Conservation (phyloP, 768 basidiomycete genomes). For the Russula emetica region DNA sequence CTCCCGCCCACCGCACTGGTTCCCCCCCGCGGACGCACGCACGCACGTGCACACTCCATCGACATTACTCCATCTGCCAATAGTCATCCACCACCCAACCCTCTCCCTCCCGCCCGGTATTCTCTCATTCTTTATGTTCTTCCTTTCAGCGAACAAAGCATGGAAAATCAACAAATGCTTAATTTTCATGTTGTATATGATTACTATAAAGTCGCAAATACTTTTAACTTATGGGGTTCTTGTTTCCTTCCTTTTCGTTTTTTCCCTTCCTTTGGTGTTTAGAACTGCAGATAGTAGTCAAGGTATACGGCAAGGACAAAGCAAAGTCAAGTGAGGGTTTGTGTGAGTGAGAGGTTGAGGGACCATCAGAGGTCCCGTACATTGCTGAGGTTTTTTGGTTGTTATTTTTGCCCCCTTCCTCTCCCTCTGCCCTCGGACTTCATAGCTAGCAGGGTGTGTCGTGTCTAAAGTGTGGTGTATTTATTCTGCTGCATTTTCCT, state of each 20-base stretch:
- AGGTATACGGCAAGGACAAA: not conserved
- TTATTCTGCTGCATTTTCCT: slow-evolving; percentile 25
- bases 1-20: not conserved
- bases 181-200: slow-evolving; percentile 7
- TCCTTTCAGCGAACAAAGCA: not conserved
- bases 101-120: not conserved
- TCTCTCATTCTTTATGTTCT: not conserved
- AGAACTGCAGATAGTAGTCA: not conserved
- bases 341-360: not conserved
- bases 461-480: slow-evolving; percentile 2
- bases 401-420: not conserved
- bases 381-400: not conserved
- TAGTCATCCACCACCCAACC: not conserved
- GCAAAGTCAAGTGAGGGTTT: not conserved
- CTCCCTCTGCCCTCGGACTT: not conserved
- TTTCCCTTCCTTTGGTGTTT: not conserved
- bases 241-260: not conserved
- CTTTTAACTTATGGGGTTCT: slow-evolving; percentile 16
- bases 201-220: slow-evolving; percentile 9
- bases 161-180: not conserved
- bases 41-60: not conserved
- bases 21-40: not conserved
- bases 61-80: not conserved
- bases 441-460: not conserved
- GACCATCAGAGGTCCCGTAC: not conserved